Base-by-base conservation (phyloP, 352 stramenopile species). In the Pythium aristosporum region DNA sequence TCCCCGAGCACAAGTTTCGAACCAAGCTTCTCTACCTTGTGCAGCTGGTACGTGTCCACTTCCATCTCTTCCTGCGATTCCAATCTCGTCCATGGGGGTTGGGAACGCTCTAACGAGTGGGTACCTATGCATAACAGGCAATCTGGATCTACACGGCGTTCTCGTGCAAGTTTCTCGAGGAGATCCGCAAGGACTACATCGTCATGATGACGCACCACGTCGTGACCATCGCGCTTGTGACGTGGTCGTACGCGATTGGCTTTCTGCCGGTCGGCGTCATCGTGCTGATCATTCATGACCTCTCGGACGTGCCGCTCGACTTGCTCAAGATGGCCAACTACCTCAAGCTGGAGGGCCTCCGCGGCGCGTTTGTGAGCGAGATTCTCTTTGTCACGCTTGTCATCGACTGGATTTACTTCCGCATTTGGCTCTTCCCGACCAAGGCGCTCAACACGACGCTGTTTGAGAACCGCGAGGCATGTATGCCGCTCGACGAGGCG, bases 151-250 rank as follows among this genome's bases (percentile, higher is more conserved):
- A 92, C 72, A 94, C 85, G 20, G 88, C 84, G 25, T 96, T 96
- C 60, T 93, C 82, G 61, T 95, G 86, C 71, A 92, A 94, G 60
- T 96, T 91, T 63, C 61, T 96, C 30, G 88, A 96, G 66, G 86
- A 93, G 64, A 87, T 92, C 51, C 84, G 85, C 52, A 94, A 94
- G 71, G 88, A 96, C 57, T 94, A 95, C 72, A 66, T 94, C 48
- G 86, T 94, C 25, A 96, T 96, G 87, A 96, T 96, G 87, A 86
- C 86, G 3, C 87, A 96, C 71, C 87, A 96, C 66, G 79, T 93
- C 30, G 82, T 95, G 41, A 96, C 88, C 3, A 93, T 96, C 50
- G 80, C 84, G 34, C 76, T 96, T 21, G 82, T 96, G 30, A 90
- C 79, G 21, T 94, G 85, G 83, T 94, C 82, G 46, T 94, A 91